phyloP scores from a whole-genome alignment of 164 flowering plant genomes.

The Liriodendron chinense region DNA sequence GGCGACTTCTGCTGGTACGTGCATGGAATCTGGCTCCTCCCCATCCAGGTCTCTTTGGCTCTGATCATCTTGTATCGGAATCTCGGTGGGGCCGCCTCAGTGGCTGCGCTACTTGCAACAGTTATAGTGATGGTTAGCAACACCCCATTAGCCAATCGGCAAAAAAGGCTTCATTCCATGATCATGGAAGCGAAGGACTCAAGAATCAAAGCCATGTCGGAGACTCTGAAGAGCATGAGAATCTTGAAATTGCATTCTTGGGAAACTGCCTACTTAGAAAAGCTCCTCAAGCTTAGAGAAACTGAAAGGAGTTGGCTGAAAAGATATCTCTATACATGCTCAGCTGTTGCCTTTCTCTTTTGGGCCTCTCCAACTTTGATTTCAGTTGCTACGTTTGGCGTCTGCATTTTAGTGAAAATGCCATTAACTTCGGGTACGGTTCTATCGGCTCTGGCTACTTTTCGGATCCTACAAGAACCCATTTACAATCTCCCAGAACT shows the following conservation, averaged over 20 bases:
- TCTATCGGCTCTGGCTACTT: constrained; percentile 79
- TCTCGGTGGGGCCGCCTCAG: constrained; percentile 62
- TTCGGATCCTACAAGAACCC: constrained; percentile 81
- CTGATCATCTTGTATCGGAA: constrained; percentile 56
- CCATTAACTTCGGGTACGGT: constrained; percentile 70
- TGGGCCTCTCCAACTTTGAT: constrained; percentile 90
- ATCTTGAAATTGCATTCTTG: constrained; percentile 80
- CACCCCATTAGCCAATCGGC: constrained; percentile 70
- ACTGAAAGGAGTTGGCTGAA: constrained; percentile 56
- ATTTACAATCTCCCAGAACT: constrained; percentile 86
- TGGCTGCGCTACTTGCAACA: constrained; percentile 60
- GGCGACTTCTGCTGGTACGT: constrained; percentile 69
- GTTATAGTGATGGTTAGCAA: constrained; percentile 65
- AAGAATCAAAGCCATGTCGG: constrained; percentile 75
- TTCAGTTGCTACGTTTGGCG: constrained; percentile 68
- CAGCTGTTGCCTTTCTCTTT: constrained; percentile 72
- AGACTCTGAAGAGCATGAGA: constrained; percentile 74
- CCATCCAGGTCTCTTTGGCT: constrained; percentile 69
- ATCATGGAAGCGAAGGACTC: constrained; percentile 85
- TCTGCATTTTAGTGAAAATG: constrained; percentile 50
- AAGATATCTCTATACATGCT: constrained; percentile 64
- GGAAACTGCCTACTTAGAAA: constrained; percentile 60
- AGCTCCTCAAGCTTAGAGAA: constrained; percentile 56
- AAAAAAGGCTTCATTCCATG: constrained; percentile 55
- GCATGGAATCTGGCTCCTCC: constrained; percentile 85